phyloP scores from a whole-genome alignment of 345 rosid genomes.

The Aegle marmelos region DNA sequence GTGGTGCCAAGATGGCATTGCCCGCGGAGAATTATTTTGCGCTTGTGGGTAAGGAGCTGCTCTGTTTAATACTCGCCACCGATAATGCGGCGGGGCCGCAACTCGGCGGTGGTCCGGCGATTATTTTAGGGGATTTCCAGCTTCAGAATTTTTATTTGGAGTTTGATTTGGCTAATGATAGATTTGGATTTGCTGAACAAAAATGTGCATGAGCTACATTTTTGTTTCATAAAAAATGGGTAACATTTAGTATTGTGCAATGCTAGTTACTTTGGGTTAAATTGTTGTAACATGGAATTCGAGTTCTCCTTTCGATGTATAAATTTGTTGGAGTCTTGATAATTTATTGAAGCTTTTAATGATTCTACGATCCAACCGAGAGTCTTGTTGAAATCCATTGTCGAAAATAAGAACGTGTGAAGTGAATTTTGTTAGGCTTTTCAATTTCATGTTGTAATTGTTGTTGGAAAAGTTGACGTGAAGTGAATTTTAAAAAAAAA shows the following conservation, averaged over 20 bases:
- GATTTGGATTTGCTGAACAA: slow-evolving; percentile 64
- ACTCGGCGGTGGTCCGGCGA: slow-evolving; percentile 57
- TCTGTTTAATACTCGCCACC: slow-evolving; percentile 53
- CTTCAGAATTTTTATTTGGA: slow-evolving; percentile 75
- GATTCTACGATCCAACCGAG: background rate
- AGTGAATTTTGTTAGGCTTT: background rate
- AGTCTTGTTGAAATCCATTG: background rate
- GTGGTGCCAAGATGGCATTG: slow-evolving; percentile 73
- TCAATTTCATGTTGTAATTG: background rate
- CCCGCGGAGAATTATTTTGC: slow-evolving; percentile 63
- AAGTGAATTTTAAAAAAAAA: background rate
- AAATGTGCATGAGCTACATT: slow-evolving; percentile 36
- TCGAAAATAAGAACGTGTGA: background rate
- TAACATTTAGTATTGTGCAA: background rate
- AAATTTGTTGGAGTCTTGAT: background rate
- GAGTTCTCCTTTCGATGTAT: background rate
- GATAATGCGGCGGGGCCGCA: slow-evolving; percentile 23
- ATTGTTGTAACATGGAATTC: background rate
- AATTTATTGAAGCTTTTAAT: background rate
- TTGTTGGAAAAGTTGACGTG: background rate
- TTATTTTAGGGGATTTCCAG: slow-evolving; percentile 80
- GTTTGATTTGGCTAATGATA: slow-evolving; percentile 64
- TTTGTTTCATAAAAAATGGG: background rate
- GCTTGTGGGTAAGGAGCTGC: slow-evolving; percentile 29
- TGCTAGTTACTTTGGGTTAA: background rate